phyloP scores from a whole-genome alignment of 2,329 filamentous ascomycete genomes.

The Byssoonygena ceratinophila region DNA sequence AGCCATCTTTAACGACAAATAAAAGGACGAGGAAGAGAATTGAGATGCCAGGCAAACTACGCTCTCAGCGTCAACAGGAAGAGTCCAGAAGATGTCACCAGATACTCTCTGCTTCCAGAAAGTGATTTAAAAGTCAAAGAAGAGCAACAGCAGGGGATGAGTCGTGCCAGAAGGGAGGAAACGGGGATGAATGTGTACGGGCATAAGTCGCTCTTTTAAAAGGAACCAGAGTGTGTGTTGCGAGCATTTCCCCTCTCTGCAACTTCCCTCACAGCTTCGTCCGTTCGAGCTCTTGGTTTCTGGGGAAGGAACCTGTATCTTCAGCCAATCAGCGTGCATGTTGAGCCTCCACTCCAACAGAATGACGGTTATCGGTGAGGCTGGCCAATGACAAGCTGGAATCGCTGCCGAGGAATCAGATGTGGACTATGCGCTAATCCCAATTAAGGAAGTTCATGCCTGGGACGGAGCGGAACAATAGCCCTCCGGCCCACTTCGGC shows the following conservation, averaged over 20 bases:
- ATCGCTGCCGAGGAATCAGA: conserved; percentile 3
- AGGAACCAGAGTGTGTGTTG: background rate
- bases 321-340: background rate
- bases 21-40: background rate
- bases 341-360: background rate
- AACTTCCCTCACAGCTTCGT: background rate
- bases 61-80: background rate
- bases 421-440: background rate
- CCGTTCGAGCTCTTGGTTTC: background rate
- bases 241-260: conserved; percentile 4
- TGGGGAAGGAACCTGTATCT: conserved; percentile 2
- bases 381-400: background rate
- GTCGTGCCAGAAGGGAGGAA: background rate
- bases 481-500: background rate
- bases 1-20: conserved; percentile 24
- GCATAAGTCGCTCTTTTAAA: background rate
- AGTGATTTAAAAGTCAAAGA: background rate
- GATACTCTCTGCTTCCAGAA: background rate
- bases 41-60: background rate
- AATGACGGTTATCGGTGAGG: background rate
- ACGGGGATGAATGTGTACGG: too few relatives aligned
- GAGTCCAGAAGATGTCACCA: background rate
- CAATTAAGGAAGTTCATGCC: conserved; percentile 3
- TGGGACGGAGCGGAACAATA: background rate
- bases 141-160: background rate